Conservation (phyloP, 2,329 filamentous ascomycete species). For the Coniosporium tulheliwenetii region DNA sequence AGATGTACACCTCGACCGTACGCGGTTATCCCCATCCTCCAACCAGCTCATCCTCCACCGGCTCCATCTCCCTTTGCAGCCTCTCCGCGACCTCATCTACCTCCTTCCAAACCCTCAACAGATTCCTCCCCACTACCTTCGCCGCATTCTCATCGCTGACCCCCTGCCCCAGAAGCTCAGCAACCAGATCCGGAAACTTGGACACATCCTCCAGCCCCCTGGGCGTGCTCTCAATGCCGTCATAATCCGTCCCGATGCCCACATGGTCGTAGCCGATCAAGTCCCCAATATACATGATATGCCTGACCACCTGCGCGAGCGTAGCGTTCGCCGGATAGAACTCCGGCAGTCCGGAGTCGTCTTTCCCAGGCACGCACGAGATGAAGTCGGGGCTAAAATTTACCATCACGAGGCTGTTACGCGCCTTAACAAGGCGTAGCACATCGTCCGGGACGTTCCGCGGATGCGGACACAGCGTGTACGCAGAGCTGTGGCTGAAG, state of each 20-base stretch:
- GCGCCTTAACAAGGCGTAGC: conserved; percentile 57
- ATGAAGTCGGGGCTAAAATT: conserved; percentile 79
- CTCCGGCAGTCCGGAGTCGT: conserved; percentile 42
- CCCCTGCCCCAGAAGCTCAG: conserved; percentile 56
- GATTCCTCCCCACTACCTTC: conserved; percentile 65
- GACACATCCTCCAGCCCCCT: conserved; percentile 70
- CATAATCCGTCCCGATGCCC: conserved; percentile 79
- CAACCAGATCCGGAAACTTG: conserved; percentile 65
- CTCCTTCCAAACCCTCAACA: conserved; percentile 70
- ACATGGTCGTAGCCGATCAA: conserved; percentile 78
- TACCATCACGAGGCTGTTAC: conserved; percentile 71
- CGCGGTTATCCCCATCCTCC: too few relatives aligned
- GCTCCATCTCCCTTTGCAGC: conserved; percentile 38
- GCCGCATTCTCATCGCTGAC: conserved; percentile 58
- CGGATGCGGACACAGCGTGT: conserved; percentile 69
- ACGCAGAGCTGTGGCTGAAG: conserved; percentile 76
- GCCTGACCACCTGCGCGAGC: conserved; percentile 59
- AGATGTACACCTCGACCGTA: too few relatives aligned
- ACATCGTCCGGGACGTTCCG: conserved; percentile 82
- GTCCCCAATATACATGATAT: conserved; percentile 69
- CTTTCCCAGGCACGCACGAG: conserved; percentile 47
- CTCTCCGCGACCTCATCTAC: conserved; percentile 56
- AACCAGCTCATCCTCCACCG: conserved; percentile 23
- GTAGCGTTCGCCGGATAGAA: conserved; percentile 55
- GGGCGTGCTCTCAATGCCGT: conserved; percentile 55